phyloP scores from a whole-genome alignment of 257 asterid species.

The Datura wrightii region DNA sequence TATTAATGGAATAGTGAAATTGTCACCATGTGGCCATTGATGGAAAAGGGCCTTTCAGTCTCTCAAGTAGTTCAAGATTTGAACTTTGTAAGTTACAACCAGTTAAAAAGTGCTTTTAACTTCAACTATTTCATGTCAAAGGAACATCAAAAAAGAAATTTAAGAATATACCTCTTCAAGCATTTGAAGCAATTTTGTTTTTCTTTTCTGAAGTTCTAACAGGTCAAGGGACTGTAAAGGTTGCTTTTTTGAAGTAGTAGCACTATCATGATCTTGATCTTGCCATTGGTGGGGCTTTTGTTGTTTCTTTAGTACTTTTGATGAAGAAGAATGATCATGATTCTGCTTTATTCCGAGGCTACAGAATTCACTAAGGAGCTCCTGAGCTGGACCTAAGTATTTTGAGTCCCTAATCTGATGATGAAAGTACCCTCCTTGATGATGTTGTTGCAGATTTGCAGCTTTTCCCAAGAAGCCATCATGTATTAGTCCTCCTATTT shows the following conservation, averaged over 20 bases:
- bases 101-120: conserved; percentile 12
- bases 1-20: conserved; percentile 41
- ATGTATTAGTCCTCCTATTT: conserved; percentile 41
- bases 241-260: conserved; percentile 46
- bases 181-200: conserved; percentile 76
- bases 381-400: conserved; percentile 72
- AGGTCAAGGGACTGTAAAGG: conserved; percentile 70
- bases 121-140: background rate
- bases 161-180: conserved; percentile 68
- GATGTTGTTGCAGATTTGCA: conserved; percentile 25
- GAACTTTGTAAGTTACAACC: conserved; percentile 25
- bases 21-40: conserved; percentile 60
- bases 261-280: conserved; percentile 56
- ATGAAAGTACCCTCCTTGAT: conserved; percentile 8
- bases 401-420: conserved; percentile 55
- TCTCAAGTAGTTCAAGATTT: conserved; percentile 43
- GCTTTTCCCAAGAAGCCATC: conserved; percentile 46
- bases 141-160: background rate
- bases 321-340: conserved; percentile 25
- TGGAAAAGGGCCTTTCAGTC: conserved; percentile 41
- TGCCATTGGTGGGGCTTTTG: conserved; percentile 43
- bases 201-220: conserved; percentile 75
- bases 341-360: conserved; percentile 53
- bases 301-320: conserved; percentile 42
- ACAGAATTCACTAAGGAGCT: conserved; percentile 79